Conservation (phyloP, 495 filamentous ascomycete species). For the Thermochaetoides thermophila region DNA sequence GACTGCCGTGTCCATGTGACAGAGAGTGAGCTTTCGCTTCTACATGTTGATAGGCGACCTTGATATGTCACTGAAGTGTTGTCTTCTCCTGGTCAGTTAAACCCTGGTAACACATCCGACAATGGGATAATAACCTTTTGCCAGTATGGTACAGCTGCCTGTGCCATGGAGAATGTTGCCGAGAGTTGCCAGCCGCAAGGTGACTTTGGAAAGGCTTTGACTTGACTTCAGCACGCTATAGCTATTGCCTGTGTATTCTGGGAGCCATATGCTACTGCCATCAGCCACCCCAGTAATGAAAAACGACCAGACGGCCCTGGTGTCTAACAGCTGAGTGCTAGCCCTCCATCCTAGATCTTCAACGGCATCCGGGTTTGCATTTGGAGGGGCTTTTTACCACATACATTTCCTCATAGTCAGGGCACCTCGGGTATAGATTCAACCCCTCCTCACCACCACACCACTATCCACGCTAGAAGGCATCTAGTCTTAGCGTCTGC, state of each 20-base stretch:
- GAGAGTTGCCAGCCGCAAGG: constrained; percentile 19
- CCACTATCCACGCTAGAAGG: too few relatives aligned
- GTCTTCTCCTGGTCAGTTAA: constrained; percentile 16
- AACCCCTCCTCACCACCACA: too few relatives aligned
- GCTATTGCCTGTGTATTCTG: constrained; percentile 14
- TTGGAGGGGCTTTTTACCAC: too few relatives aligned
- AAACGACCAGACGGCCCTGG: too few relatives aligned
- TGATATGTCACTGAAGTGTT: constrained; percentile 15
- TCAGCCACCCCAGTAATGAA: constrained; percentile 16
- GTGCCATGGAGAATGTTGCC: constrained; percentile 21
- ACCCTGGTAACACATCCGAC: constrained; percentile 5
- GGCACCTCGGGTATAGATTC: too few relatives aligned
- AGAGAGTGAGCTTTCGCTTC: constrained; percentile 19
- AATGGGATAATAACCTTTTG: too few relatives aligned
- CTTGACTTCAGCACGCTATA: constrained; percentile 17
- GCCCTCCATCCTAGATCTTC: too few relatives aligned
- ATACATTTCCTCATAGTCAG: too few relatives aligned
- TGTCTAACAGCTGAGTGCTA: too few relatives aligned
- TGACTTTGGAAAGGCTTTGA: constrained; percentile 13
- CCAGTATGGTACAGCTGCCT: constrained; percentile 18
- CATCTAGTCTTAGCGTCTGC: too few relatives aligned
- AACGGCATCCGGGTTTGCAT: too few relatives aligned
- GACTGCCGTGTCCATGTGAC: too few relatives aligned
- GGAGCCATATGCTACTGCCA: constrained; percentile 15
- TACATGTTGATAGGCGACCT: constrained; percentile 16